Percentiles rank a stretch among this genome's conserved stretches.
Conservation (phyloP, 2,329 filamentous ascomycete species). For the Paramyrothecium sp. region DNA sequence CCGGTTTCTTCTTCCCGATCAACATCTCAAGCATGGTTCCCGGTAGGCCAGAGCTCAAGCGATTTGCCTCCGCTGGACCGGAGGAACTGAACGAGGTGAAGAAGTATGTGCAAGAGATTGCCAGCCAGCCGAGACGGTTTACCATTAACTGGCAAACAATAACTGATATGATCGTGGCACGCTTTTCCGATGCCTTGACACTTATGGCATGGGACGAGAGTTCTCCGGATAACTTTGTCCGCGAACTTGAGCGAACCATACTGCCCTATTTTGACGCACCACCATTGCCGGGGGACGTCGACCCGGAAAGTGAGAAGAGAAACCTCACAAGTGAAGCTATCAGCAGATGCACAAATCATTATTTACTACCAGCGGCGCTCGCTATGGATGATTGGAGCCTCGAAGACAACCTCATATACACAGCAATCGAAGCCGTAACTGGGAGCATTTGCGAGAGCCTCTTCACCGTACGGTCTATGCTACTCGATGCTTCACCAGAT, state of each 20-base stretch:
- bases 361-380: constrained; percentile 30
- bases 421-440: constrained; percentile 38
- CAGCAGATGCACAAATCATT: constrained; percentile 45
- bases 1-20: constrained; percentile 48
- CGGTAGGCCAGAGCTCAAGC: constrained; percentile 27
- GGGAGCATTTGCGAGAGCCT: constrained; percentile 34
- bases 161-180: constrained; percentile 62
- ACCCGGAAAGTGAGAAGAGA: constrained; percentile 16
- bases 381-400: constrained; percentile 26
- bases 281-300: constrained; percentile 17
- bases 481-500: constrained; percentile 14
- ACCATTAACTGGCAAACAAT: constrained; percentile 65
- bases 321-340: constrained; percentile 36
- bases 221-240: constrained; percentile 25
- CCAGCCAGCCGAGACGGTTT: constrained; percentile 27
- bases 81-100: constrained; percentile 34
- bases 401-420: constrained; percentile 43
- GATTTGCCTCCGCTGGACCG: constrained; percentile 24
- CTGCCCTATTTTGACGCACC: constrained; percentile 42
- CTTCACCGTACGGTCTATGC: constrained; percentile 18
- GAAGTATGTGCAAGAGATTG: constrained; percentile 41
- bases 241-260: constrained; percentile 36
- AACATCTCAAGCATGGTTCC: constrained; percentile 44
- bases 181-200: constrained; percentile 57
- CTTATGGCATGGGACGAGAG: constrained; percentile 30